A percentile compares a stretch with the other conserved stretches of the same genome.
phyloP scores from a whole-genome alignment of 805 yeast species.

The Nakazawaea molendinolei region DNA sequence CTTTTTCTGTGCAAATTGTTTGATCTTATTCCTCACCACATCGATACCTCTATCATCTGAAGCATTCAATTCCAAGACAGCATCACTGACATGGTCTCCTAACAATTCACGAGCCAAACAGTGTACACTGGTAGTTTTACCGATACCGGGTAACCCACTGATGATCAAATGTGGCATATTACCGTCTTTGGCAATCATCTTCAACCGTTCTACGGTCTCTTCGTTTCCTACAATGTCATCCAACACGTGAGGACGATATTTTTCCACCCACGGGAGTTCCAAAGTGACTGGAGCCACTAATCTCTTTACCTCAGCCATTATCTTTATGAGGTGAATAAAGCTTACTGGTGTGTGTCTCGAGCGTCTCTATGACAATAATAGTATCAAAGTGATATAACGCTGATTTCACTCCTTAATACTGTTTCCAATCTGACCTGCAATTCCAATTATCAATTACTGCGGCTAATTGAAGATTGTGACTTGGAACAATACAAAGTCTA shows the following conservation, averaged over 20 bases:
- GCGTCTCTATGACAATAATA: background rate
- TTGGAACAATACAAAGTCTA: too few relatives aligned
- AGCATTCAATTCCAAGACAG: constrained; percentile 89
- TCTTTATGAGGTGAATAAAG: background rate
- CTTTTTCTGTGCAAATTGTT: constrained; percentile 93
- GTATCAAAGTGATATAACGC: too few relatives aligned
- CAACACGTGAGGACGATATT: constrained; percentile 76
- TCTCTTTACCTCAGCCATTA: constrained; percentile 1
- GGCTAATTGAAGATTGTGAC: too few relatives aligned
- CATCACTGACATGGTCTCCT: constrained; percentile 68
- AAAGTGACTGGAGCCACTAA: constrained; percentile 11
- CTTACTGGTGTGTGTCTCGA: background rate
- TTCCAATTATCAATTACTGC: too few relatives aligned
- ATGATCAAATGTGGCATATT: constrained; percentile 96
- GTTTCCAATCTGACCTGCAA: too few relatives aligned
- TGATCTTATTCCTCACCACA: constrained; percentile 88
- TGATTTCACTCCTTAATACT: too few relatives aligned
- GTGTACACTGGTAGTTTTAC: constrained; percentile 90
- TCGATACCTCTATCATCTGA: constrained; percentile 98
- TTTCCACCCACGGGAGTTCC: constrained; percentile 66
- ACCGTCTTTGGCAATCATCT: constrained; percentile 84
- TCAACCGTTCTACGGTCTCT: constrained; percentile 80
- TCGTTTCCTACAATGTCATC: constrained; percentile 90
- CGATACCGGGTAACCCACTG: constrained; percentile 96
- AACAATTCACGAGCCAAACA: constrained; percentile 83